Base-by-base conservation (phyloP, 257 asterid species). In the Scutellaria baicalensis region DNA sequence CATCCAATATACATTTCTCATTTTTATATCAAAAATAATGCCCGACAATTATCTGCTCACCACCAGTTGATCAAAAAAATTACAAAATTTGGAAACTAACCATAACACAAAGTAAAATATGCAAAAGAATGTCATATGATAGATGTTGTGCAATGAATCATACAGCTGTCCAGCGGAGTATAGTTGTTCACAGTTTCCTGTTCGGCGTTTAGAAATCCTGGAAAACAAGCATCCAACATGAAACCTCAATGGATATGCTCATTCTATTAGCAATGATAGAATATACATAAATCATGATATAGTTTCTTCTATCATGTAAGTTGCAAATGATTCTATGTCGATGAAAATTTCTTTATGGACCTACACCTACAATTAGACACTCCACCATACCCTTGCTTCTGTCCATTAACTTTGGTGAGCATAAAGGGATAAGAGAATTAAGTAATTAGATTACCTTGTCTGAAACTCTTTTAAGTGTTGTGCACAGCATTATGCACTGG, bases 221-320 rank as follows among this genome's bases (percentile, higher is more conserved):
- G 65, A 59, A 64, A 54, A 80, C 73, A 81, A 76, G 75, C 73
- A 77, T 59, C 14, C 61, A 60, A 67, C 35, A 72, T 18, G 56
- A 42, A 48, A 12, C 23, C 49, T 27, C 35, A 43, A 39, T 8
- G 48, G 42, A 12, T 27, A 39, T 10, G 16, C 20, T 18, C 6
- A 12, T 27, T 11, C 14, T 3, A 23, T 52, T 8, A 51, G 56
- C 6, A 17, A 16, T 17, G 8, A 51, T 20, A 12, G 11, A 7
- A 12, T 50, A 4, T 8, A 50, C 12, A 8, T 16, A 8, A 54
- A 54, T 54, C 38, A 2, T 39, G 44, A 40, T 1, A 9, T 7
- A 7, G 44, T 40, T 40, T 44, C 50, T 12, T 14, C n/a, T 11
- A 4, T 27, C 4, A 27, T 27, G 33, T 27, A 27, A 27, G 33